Conservation (phyloP, 345 rosid genomes). For the Eutrema heterophyllum region DNA sequence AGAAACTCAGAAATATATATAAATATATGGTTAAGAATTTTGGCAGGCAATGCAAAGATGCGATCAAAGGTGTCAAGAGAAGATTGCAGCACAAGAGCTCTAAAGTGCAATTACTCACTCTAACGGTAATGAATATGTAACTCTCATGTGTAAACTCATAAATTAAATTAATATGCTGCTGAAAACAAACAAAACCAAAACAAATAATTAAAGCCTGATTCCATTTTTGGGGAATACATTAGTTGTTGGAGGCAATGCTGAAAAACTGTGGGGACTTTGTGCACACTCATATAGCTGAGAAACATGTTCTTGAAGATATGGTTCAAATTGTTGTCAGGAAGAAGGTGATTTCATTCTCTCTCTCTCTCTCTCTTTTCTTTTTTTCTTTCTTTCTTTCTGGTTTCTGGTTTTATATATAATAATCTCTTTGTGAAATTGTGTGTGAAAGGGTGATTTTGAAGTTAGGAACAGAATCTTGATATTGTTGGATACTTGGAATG, state of each 20-base stretch:
- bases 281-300: slow-evolving; percentile 79
- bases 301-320: slow-evolving; percentile 80
- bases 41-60: slow-evolving; percentile 73
- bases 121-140: slow-evolving; percentile 44
- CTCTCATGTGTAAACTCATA: too few species aligned
- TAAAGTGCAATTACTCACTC: slow-evolving; percentile 77
- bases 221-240: neutral
- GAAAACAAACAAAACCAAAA: too few species aligned
- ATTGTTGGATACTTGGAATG: slow-evolving; percentile 93
- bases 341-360: slow-evolving; percentile 37
- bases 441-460: slow-evolving; percentile 60
- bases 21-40: too few species aligned
- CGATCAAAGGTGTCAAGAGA: slow-evolving; percentile 81
- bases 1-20: too few species aligned
- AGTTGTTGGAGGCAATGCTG: slow-evolving; percentile 94
- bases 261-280: slow-evolving; percentile 89
- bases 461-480: slow-evolving; percentile 74
- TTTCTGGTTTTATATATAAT: neutral
- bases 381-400: too few species aligned
- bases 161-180: too few species aligned
- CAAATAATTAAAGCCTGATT: neutral
- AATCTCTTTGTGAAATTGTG: neutral
- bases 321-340: slow-evolving; percentile 67
- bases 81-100: slow-evolving; percentile 80
- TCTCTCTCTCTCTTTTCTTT: neutral